Percentiles rank a stretch among this genome's conserved stretches.
These are phyloP conservation scores for Graphilbum ipis-grandicollis DNA, from an alignment of 2,329 filamentous ascomycete genomes.

Conservation along the genomic window DNA sequence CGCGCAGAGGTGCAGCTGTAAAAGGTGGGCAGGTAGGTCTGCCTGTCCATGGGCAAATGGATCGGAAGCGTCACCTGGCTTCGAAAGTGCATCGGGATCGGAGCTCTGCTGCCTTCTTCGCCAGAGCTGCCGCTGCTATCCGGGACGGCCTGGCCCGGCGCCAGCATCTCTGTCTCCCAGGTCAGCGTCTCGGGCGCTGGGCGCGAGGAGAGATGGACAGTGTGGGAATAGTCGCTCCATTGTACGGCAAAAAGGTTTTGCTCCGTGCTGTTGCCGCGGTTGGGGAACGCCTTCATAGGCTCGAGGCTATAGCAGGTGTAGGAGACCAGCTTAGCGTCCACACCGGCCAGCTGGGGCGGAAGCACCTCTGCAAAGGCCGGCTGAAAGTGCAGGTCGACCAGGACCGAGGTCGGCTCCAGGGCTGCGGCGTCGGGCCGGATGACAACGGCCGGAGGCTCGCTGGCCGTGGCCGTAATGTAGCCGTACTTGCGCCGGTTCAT, in stretches of 20 bases:
- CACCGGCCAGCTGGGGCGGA: constrained; percentile 29
- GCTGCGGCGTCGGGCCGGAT: constrained; percentile 29
- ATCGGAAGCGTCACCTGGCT: constrained; percentile 30
- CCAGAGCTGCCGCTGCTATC: constrained; percentile 24
- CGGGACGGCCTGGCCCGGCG: constrained; percentile 31
- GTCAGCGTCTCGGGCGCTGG: no score
- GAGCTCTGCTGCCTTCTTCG: constrained; percentile 2
- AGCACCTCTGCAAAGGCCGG: constrained; percentile 22
- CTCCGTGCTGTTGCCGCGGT: constrained; percentile 26
- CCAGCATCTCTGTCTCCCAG: constrained; percentile 22
- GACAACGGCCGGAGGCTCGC: constrained; percentile 26
- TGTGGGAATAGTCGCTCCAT: no score
- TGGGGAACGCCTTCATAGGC: constrained; percentile 28
- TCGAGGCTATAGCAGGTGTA: constrained; percentile 33
- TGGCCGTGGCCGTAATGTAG: constrained; percentile 25
- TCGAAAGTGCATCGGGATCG: constrained; percentile 21
- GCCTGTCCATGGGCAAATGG: constrained; percentile 25
- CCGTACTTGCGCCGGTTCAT: no score
- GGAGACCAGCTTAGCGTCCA: constrained; percentile 32
- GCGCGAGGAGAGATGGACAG: no score
- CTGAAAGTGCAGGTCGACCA: constrained; percentile 29
- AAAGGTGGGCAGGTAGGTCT: constrained; percentile 37
- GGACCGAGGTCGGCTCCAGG: constrained; percentile 23
- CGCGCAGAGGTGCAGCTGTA: constrained; percentile 39
- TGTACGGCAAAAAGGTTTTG: no score